Evolutionary conservation across 768 basidiomycete species (phyloP).

Genomic region (Nevesoporus exiguus): DNA sequence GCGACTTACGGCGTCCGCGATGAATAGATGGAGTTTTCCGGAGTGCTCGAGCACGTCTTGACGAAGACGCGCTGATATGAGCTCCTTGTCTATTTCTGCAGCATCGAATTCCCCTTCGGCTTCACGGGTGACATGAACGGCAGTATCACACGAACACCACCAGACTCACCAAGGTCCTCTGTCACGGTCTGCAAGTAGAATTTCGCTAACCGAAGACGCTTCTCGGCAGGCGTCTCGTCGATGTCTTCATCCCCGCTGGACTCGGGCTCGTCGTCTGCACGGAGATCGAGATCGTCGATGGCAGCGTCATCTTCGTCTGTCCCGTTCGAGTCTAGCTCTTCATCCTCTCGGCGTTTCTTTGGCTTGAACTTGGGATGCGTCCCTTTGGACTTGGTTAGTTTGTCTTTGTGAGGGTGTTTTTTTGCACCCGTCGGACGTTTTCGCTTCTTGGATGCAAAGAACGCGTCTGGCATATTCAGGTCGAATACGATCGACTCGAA

Average conservation of each 20-base stretch:
- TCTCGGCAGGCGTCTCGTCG: constrained; percentile 89
- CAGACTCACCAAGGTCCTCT: constrained; percentile 58
- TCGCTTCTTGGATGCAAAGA: constrained; percentile 70
- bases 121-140: constrained; percentile 2
- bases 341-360: constrained; percentile 40
- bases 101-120: constrained; percentile 94
- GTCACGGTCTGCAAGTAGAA: constrained; percentile 86
- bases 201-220: constrained; percentile 86
- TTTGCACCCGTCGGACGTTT: constrained; percentile 42
- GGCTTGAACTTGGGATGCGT: constrained; percentile 14
- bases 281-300: constrained; percentile 75
- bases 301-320: constrained; percentile 49
- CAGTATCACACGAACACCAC: neutral
- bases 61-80: constrained; percentile 86
- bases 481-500: constrained; percentile 5
- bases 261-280: constrained; percentile 51
- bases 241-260: constrained; percentile 81
- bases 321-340: constrained; percentile 65
- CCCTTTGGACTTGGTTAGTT: constrained; percentile 20
- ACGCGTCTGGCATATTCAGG: constrained; percentile 70
- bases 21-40: constrained; percentile 79
- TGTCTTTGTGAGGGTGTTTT: constrained; percentile 19
- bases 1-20: constrained; percentile 64
- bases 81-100: constrained; percentile 90
- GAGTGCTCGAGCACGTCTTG: constrained; percentile 90